Percentiles rank a stretch among this genome's conserved stretches.
phyloP scores from a whole-genome alignment of 257 asterid species.

The Pogostemon cablin region DNA sequence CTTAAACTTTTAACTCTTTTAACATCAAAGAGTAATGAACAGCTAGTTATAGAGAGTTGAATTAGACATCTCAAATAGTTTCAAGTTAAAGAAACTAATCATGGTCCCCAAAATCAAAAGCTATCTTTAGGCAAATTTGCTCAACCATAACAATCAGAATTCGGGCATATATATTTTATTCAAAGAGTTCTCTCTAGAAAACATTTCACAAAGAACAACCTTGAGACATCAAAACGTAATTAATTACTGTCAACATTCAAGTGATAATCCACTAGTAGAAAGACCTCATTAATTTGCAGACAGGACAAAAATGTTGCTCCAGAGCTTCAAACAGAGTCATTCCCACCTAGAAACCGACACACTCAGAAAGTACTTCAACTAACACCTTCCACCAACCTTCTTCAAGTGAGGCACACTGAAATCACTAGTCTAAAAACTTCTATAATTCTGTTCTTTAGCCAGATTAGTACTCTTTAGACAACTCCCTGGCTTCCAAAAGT shows the following conservation, averaged over 20 bases:
- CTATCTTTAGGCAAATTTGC: background rate
- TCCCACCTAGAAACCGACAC: background rate
- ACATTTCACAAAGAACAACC: background rate
- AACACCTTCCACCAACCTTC: constrained; percentile 10
- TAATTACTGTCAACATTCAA: background rate
- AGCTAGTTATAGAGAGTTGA: background rate
- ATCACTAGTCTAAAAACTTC: background rate
- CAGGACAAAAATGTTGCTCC: background rate
- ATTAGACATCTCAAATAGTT: background rate
- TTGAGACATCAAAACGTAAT: background rate
- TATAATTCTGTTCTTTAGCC: background rate
- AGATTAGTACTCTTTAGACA: background rate
- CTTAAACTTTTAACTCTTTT: background rate
- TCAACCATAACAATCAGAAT: background rate
- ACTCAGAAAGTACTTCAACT: background rate
- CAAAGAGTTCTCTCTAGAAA: background rate
- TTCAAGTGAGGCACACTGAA: background rate
- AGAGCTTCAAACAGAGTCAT: background rate
- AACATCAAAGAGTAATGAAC: background rate
- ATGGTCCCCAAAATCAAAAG: background rate
- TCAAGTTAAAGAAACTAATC: background rate
- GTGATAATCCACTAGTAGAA: background rate
- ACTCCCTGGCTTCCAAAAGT: constrained; percentile 21
- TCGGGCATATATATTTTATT: background rate
- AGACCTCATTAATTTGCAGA: constrained; percentile 6